Evolutionary conservation across 1,284 basidiomycete species (phyloP).

Genomic region (Ustilago tritici): DNA sequence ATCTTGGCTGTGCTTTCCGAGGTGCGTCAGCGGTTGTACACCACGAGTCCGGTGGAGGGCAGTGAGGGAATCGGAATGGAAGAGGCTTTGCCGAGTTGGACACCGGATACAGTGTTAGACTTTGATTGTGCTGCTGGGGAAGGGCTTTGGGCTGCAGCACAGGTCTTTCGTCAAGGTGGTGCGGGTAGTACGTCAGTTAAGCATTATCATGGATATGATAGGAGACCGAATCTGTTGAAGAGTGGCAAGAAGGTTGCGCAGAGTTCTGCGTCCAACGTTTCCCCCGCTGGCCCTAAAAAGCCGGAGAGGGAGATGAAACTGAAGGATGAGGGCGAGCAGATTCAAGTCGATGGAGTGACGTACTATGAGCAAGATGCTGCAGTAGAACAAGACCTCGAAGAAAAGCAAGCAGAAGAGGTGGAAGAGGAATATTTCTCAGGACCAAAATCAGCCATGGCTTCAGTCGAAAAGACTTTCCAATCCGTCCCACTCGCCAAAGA

Average conservation of each 20-base stretch:
- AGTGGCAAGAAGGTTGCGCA: constrained; percentile 45
- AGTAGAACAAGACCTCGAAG: background rate
- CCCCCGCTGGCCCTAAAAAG: constrained; percentile 18
- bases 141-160: constrained; percentile 62
- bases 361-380: constrained; percentile 38
- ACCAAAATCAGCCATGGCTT: constrained; percentile 34
- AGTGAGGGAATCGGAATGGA: background rate
- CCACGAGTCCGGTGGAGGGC: background rate
- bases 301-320: constrained; percentile 20
- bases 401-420: constrained; percentile 10
- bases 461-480: constrained; percentile 34
- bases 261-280: constrained; percentile 29
- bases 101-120: constrained; percentile 55
- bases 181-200: constrained; percentile 12
- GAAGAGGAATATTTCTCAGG: constrained; percentile 32
- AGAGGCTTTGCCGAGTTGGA: constrained; percentile 37
- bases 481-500: constrained; percentile 36
- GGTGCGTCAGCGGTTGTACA: constrained; percentile 32
- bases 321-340: constrained; percentile 38
- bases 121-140: constrained; percentile 57
- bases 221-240: constrained; percentile 44
- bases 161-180: constrained; percentile 46
- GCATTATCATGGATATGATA: constrained; percentile 47
- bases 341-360: constrained; percentile 33
- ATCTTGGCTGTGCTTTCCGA: constrained; percentile 47